Conservation (phyloP, 495 filamentous ascomycete species). For the Gamarada debralockiae region DNA sequence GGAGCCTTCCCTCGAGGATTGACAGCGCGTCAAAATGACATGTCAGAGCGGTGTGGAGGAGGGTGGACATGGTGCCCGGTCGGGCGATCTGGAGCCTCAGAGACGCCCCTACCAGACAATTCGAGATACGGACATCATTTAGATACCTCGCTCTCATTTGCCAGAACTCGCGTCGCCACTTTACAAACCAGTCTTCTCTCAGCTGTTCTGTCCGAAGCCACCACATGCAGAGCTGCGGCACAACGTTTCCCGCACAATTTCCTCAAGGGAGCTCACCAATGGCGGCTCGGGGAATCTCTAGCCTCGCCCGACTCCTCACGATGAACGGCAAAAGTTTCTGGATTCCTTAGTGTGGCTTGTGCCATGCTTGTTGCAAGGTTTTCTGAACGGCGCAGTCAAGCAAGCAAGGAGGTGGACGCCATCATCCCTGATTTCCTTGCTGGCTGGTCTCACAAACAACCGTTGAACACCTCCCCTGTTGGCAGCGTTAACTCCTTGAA, state of each 20-base stretch:
- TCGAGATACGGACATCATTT: neutral
- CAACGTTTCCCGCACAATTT: conserved; percentile 1
- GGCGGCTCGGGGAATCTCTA: neutral
- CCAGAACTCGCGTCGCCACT: neutral
- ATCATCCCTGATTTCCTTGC: conserved; percentile 17
- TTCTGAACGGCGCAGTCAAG: conserved; percentile 2
- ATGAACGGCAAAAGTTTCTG: conserved; percentile 17
- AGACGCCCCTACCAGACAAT: neutral
- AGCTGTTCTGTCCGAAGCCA: neutral
- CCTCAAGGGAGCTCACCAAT: conserved; percentile 6
- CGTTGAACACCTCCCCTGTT: conserved; percentile 15
- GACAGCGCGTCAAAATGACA: conserved; percentile 7
- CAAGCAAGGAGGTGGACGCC: conserved; percentile 9
- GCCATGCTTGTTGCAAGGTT: conserved; percentile 5
- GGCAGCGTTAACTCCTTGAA: conserved; percentile 9
- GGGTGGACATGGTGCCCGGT: conserved; percentile 11
- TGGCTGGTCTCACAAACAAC: neutral
- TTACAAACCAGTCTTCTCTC: neutral
- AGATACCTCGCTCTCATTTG: neutral
- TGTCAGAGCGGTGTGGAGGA: neutral
- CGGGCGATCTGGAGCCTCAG: conserved; percentile 16
- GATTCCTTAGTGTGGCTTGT: neutral
- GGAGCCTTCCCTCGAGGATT: conserved; percentile 19
- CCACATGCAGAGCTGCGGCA: conserved; percentile 6
- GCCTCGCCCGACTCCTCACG: conserved; percentile 4